A percentile compares a stretch with the other conserved stretches of the same genome.
phyloP scores from a whole-genome alignment of 371 early-diverging fungal species.

The Mortierella sp. region DNA sequence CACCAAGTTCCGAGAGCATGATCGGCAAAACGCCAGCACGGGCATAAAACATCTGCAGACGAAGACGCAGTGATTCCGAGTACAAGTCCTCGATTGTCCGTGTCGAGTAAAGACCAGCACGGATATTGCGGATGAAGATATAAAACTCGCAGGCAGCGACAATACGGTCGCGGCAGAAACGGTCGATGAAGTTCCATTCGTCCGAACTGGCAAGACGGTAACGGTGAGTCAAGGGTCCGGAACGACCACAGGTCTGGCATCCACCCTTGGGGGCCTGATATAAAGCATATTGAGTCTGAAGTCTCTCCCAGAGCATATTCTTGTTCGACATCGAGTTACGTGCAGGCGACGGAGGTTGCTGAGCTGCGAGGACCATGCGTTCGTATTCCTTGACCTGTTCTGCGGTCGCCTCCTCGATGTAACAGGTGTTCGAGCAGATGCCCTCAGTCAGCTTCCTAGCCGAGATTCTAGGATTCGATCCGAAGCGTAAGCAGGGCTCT shows the following conservation, averaged over 20 bases:
- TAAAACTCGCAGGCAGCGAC: constrained; percentile 95
- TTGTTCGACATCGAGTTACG: constrained; percentile 65
- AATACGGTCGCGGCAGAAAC: constrained; percentile 87
- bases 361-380: constrained; percentile 57
- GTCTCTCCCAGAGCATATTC: constrained; percentile 74
- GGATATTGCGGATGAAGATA: constrained; percentile 87
- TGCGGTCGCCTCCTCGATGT: constrained; percentile 73
- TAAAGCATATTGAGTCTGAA: constrained; percentile 57
- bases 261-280: constrained; percentile 64
- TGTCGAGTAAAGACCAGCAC: constrained; percentile 85
- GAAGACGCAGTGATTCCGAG: constrained; percentile 81
- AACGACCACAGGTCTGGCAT: constrained; percentile 89
- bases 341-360: constrained; percentile 59
- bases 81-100: constrained; percentile 81
- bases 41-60: constrained; percentile 92
- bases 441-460: constrained; percentile 88
- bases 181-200: constrained; percentile 89
- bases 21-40: constrained; percentile 66
- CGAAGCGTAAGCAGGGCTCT: constrained; percentile 90
- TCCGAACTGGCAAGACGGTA: constrained; percentile 81
- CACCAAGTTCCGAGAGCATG: constrained; percentile 53
- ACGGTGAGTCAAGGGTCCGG: constrained; percentile 75
- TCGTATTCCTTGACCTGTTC: constrained; percentile 79
- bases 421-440: constrained; percentile 83
- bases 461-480: constrained; percentile 85